phyloP scores from a whole-genome alignment of 768 basidiomycete species.

The Kwoniella sp. region DNA sequence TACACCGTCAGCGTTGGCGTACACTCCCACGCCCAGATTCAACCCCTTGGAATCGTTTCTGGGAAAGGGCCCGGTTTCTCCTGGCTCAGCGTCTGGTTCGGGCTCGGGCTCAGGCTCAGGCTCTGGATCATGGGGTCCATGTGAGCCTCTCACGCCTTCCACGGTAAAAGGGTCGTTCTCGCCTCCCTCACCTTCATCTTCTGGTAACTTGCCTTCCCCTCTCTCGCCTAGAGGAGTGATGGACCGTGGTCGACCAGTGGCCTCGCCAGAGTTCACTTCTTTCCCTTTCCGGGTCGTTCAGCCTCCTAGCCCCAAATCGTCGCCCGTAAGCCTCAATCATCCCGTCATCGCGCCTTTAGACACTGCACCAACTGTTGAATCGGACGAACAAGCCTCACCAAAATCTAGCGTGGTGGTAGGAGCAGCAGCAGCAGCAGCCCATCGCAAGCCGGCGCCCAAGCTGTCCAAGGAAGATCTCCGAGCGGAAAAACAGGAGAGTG shows the following conservation, averaged over 20 bases:
- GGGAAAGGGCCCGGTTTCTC: constrained; percentile 19
- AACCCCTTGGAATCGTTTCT: constrained; percentile 44
- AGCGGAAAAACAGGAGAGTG: not conserved
- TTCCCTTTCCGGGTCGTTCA: constrained; percentile 18
- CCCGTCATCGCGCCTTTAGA: not conserved
- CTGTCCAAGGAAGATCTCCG: constrained; percentile 16
- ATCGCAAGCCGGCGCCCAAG: constrained; percentile 8
- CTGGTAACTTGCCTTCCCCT: not conserved
- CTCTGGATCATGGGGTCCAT: not conserved
- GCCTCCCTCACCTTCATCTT: not conserved
- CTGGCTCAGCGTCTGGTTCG: constrained; percentile 7
- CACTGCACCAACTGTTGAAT: not conserved
- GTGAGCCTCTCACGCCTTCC: constrained; percentile 7
- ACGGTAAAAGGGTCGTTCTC: constrained; percentile 4
- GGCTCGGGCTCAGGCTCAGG: constrained; percentile 1
- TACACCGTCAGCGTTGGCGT: constrained; percentile 2
- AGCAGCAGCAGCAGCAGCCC: not conserved
- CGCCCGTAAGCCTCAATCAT: not conserved
- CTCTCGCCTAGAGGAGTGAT: constrained; percentile 22
- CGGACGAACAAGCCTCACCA: not conserved
- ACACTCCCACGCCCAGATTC: constrained; percentile 26
- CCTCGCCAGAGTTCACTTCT: constrained; percentile 32
- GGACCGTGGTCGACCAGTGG: constrained; percentile 40
- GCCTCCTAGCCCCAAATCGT: constrained; percentile 19
- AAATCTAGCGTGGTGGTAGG: not conserved